Evolutionary conservation across 1,139 yeast genomes (phyloP).

Genomic region (Suhomyces wounanorum): DNA sequence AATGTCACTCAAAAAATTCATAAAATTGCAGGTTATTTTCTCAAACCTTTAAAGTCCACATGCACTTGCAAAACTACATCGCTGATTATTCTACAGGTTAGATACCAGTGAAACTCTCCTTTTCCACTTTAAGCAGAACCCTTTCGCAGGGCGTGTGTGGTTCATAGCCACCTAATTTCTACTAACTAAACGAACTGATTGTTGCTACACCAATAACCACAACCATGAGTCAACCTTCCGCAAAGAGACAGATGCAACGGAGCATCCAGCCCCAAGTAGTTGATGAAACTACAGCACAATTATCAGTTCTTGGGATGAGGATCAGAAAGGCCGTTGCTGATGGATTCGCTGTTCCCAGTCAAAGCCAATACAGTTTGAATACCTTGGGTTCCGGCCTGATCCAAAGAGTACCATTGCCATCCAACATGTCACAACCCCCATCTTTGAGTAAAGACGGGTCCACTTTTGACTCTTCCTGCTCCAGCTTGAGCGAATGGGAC

Average conservation of each 20-base stretch:
- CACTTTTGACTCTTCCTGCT: conserved; percentile 42
- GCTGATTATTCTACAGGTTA: not conserved
- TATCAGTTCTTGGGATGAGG: conserved; percentile 68
- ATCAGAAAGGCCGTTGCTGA: conserved; percentile 67
- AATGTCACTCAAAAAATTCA: too few species aligned
- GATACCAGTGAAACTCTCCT: not conserved
- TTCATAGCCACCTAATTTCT: not conserved
- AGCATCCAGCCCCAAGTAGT: conserved; percentile 20
- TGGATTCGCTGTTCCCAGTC: conserved; percentile 48
- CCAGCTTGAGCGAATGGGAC: conserved; percentile 55
- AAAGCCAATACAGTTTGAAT: conserved; percentile 6
- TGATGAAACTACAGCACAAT: conserved; percentile 28
- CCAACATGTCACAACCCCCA: conserved; percentile 42
- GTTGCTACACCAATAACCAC: not conserved
- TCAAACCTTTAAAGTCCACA: too few species aligned
- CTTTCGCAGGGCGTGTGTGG: not conserved
- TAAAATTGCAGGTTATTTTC: too few species aligned
- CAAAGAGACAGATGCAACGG: conserved; percentile 26
- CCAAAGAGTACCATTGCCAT: conserved; percentile 58
- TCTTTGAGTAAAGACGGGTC: conserved; percentile 41
- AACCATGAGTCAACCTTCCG: conserved; percentile 9
- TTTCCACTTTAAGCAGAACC: too few species aligned
- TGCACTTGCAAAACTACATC: not conserved
- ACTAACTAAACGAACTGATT: not conserved
- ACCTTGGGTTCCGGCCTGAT: conserved; percentile 6